phyloP scores from a whole-genome alignment of 345 rosid genomes.

The Salix viminalis region DNA sequence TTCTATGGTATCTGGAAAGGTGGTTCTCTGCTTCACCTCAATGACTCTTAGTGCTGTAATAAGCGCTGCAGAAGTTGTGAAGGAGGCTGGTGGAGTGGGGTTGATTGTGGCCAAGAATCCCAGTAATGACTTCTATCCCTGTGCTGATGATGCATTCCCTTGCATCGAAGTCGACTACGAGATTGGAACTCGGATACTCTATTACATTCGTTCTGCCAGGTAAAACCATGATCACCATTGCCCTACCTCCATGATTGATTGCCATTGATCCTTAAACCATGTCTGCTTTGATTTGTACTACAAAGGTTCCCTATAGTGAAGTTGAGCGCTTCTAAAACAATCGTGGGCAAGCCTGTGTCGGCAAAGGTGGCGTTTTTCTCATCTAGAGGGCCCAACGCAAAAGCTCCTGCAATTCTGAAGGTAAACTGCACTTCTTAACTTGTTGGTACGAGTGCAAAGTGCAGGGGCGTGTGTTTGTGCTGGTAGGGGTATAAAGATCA shows the following conservation, averaged over 20 bases:
- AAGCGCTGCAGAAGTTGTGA: constrained; percentile 20
- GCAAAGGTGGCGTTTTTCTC: constrained; percentile 42
- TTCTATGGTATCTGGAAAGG: constrained; percentile 25
- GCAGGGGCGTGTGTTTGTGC: no score
- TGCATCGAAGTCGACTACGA: constrained; percentile 32
- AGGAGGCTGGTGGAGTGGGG: constrained; percentile 34
- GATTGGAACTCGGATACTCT: constrained; percentile 31
- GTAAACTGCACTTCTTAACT: constrained; percentile 5
- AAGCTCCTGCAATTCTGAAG: constrained; percentile 42
- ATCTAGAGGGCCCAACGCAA: constrained; percentile 40
- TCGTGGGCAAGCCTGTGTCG: constrained; percentile 23
- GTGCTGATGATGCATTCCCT: constrained; percentile 24
- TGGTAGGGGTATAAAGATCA: no score
- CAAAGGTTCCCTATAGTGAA: constrained; percentile 31
- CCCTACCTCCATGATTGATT: background rate
- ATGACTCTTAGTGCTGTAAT: constrained; percentile 10
- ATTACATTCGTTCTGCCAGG: constrained; percentile 35
- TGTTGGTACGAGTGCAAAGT: no score
- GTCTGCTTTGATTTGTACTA: background rate
- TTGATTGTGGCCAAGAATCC: constrained; percentile 34
- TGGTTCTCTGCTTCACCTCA: constrained; percentile 34
- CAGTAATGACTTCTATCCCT: constrained; percentile 23
- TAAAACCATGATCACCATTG: constrained; percentile 3
- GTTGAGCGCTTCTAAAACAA: constrained; percentile 31
- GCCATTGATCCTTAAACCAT: background rate